Base-by-base conservation (phyloP, 169 alveolate species). In the Plasmodium vinckei region DNA sequence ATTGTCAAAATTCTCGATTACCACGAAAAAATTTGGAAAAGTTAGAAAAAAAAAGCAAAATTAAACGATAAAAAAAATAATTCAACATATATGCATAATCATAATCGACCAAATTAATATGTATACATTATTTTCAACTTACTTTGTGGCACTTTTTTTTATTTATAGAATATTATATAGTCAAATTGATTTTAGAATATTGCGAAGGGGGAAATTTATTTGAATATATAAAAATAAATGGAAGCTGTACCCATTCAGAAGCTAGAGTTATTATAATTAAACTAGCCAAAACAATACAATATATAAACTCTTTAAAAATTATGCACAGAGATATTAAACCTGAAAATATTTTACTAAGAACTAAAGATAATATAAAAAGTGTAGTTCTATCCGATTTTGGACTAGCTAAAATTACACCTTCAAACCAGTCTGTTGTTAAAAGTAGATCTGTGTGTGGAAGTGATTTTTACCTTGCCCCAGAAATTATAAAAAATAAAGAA, bases 251-350 rank as follows among this genome's bases (percentile, higher is more conserved):
- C 5, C 88, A 73, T 51, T 73, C 88, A 0, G 88, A 73, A 17
- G 88, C 88, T 42, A 73, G 88, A 54, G 73, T 73, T 23, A 73
- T 73, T 5, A 73, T 73, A 21, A 73, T 73, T 15, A 73, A 73
- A n/a, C 49, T 73, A 61, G 42, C 88, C 19, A 73, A 73, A 60
- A 61, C 88, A 7, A 73, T 73, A 44, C 88, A 73, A 39, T 73
- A 73, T 51, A 73, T 73, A 42, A 73, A 73, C 21, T 59, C 88
- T 53, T 61, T 73, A 63, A 73, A 73, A 61, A 73, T 73, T 73
- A 73, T 73, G 88, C 97, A 95, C 87, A 73, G 97, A 60, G 97
- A 95, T 88, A 95, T 95, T 5, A 95, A 95, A 77, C 97, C 97
- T 21, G 97, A 95, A 82, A 95, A 95, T 72, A 93, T 95, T 44